A percentile compares a stretch with the other conserved stretches of the same genome.
Evolutionary conservation across 768 basidiomycete genomes (phyloP).

Genomic region (Hygrocybe punicea): DNA sequence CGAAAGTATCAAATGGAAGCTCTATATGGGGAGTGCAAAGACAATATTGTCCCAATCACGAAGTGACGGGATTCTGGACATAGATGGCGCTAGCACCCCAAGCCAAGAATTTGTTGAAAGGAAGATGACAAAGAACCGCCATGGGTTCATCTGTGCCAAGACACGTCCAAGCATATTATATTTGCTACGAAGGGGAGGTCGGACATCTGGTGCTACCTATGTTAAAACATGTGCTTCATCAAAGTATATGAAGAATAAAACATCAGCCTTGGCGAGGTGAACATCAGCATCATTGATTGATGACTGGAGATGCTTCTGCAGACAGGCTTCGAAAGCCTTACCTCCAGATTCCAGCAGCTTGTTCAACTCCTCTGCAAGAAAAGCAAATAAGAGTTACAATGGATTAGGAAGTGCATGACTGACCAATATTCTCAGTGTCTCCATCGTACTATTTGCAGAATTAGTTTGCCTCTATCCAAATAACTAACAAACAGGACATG

Average conservation of each 20-base stretch:
- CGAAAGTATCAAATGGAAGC: slow-evolving; percentile 7
- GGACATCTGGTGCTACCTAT: neutral
- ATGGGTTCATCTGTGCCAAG: slow-evolving; percentile 3
- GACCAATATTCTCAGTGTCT: neutral
- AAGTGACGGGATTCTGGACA: neutral
- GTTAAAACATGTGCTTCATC: slow-evolving; percentile 7
- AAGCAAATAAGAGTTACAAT: neutral
- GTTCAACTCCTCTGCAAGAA: neutral
- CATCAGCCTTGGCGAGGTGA: neutral
- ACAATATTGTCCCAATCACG: slow-evolving; percentile 2
- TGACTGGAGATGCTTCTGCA: neutral
- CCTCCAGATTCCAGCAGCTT: neutral
- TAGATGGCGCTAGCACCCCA: slow-evolving; percentile 1
- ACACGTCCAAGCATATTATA: slow-evolving; percentile 5
- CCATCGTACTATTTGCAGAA: neutral
- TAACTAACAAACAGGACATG: neutral
- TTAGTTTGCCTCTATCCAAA: neutral
- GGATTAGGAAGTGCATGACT: neutral
- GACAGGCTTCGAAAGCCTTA: neutral
- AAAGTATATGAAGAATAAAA: slow-evolving; percentile 6
- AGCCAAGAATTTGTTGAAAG: slow-evolving; percentile 7
- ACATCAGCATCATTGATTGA: neutral
- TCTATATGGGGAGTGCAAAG: slow-evolving; percentile 4
- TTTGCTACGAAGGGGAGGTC: neutral
- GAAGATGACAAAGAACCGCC: slow-evolving; percentile 3